Evolutionary conservation across 257 asterid genomes (phyloP).

Genomic region (Knoxia roxburghii): DNA sequence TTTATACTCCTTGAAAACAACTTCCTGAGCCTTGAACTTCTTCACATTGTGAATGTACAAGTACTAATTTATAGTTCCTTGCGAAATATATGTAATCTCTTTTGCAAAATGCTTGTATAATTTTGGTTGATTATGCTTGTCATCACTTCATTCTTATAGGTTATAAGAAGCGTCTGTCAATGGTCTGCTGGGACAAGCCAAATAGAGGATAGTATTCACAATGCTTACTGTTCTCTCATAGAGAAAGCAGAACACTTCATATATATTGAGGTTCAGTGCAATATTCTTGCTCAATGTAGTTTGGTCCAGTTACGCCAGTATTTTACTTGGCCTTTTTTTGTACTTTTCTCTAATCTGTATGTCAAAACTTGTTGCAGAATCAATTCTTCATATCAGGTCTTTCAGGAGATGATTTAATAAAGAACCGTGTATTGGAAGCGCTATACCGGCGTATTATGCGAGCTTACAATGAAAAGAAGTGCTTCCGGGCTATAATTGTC

Average conservation of each 20-base stretch:
- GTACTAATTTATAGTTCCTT: neutral
- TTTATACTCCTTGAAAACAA: neutral
- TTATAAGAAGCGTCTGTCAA: slow-evolving; percentile 88
- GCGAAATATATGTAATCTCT: neutral
- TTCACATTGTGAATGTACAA: neutral
- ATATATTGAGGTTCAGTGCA: slow-evolving; percentile 75
- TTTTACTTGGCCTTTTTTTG: neutral
- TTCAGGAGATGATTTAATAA: slow-evolving; percentile 78
- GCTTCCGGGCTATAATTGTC: slow-evolving; percentile 86
- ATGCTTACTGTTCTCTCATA: slow-evolving; percentile 82
- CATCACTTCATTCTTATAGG: slow-evolving; percentile 37
- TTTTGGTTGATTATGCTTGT: neutral
- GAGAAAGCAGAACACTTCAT: slow-evolving; percentile 88
- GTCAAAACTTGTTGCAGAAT: slow-evolving; percentile 51
- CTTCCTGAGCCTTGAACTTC: neutral
- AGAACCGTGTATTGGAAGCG: slow-evolving; percentile 82
- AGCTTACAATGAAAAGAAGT: slow-evolving; percentile 78
- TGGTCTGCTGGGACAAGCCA: slow-evolving; percentile 99
- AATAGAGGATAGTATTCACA: slow-evolving; percentile 87
- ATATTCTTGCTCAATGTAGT: neutral
- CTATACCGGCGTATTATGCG: slow-evolving; percentile 67
- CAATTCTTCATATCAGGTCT: slow-evolving; percentile 98
- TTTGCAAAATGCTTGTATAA: neutral
- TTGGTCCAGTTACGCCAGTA: neutral
- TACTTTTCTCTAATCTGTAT: slow-evolving; percentile 27